phyloP scores from a whole-genome alignment of 2,329 filamentous ascomycete species.

The Eutypa lata region DNA sequence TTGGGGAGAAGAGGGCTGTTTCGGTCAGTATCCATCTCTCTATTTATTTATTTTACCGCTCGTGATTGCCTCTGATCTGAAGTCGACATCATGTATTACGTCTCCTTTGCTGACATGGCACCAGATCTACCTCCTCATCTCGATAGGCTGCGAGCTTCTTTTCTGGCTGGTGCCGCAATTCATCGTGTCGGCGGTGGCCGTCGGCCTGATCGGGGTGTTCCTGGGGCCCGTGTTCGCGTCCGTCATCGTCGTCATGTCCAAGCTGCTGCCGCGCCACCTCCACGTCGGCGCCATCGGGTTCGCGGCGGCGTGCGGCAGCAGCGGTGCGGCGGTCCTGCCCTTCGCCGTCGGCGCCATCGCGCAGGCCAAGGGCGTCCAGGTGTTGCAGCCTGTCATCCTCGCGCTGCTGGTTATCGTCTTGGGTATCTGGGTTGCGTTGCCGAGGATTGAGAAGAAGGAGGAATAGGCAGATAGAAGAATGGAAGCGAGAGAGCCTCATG shows the following conservation, averaged over 20 bases:
- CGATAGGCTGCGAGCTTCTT: slow-evolving; percentile 65
- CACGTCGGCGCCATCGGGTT: slow-evolving; percentile 83
- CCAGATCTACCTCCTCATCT: slow-evolving; percentile 60
- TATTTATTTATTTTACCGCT: neutral
- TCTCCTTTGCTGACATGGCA: too few relatives aligned
- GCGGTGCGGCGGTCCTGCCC: slow-evolving; percentile 66
- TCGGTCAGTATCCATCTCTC: slow-evolving; percentile 25
- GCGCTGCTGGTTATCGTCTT: slow-evolving; percentile 43
- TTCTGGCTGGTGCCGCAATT: slow-evolving; percentile 83
- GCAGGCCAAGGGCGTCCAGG: slow-evolving; percentile 50
- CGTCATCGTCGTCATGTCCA: slow-evolving; percentile 67
- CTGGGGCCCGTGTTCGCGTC: slow-evolving; percentile 76
- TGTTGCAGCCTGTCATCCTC: slow-evolving; percentile 56
- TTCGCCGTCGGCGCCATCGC: slow-evolving; percentile 67
- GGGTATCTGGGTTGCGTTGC: slow-evolving; percentile 44
- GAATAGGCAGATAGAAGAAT: slow-evolving; percentile 29
- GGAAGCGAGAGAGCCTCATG: neutral
- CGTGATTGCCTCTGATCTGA: too few relatives aligned
- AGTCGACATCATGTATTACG: too few relatives aligned
- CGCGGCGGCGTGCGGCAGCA: slow-evolving; percentile 71
- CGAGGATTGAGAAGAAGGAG: slow-evolving; percentile 37
- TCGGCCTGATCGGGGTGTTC: slow-evolving; percentile 73
- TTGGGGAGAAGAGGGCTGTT: slow-evolving; percentile 67
- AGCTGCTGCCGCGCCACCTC: slow-evolving; percentile 67
- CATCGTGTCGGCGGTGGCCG: slow-evolving; percentile 69